phyloP scores from a whole-genome alignment of 768 basidiomycete genomes.

The Megacollybia marginata region DNA sequence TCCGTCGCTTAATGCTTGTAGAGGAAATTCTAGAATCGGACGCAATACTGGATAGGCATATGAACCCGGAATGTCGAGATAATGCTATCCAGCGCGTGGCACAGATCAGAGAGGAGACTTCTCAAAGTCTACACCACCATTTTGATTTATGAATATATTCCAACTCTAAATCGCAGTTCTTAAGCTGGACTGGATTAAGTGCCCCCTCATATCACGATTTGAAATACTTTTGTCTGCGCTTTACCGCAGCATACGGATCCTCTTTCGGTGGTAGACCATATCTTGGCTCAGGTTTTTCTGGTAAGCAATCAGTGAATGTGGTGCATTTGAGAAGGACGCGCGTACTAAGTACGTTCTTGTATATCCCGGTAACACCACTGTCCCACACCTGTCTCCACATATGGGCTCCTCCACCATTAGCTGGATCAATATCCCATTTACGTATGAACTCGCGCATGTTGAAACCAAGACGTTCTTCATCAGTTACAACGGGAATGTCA shows the following conservation, averaged over 20 bases:
- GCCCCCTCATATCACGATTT: too few species aligned
- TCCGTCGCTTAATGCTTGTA: neutral
- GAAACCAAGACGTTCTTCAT: constrained; percentile 49
- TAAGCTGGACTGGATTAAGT: too few species aligned
- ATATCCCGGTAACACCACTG: constrained; percentile 53
- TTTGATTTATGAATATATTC: neutral
- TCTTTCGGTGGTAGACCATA: constrained; percentile 47
- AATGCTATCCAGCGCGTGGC: neutral
- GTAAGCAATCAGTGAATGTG: constrained; percentile 3
- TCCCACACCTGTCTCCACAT: constrained; percentile 85
- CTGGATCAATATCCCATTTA: constrained; percentile 44
- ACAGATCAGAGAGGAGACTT: neutral
- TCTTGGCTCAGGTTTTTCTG: constrained; percentile 39
- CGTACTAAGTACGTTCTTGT: constrained; percentile 62
- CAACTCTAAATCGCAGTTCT: too few species aligned
- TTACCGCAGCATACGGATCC: constrained; percentile 50
- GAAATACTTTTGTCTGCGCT: constrained; percentile 40
- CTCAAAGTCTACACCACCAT: neutral
- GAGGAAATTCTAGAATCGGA: neutral
- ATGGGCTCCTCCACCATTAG: constrained; percentile 62
- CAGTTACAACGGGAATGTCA: constrained; percentile 39
- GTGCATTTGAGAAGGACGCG: constrained; percentile 13
- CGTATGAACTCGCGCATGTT: constrained; percentile 56
- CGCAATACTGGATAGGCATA: neutral
- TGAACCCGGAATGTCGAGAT: neutral